Base-by-base conservation (phyloP, 1,139 yeast species). In the Magnusiomyces fungicola region DNA sequence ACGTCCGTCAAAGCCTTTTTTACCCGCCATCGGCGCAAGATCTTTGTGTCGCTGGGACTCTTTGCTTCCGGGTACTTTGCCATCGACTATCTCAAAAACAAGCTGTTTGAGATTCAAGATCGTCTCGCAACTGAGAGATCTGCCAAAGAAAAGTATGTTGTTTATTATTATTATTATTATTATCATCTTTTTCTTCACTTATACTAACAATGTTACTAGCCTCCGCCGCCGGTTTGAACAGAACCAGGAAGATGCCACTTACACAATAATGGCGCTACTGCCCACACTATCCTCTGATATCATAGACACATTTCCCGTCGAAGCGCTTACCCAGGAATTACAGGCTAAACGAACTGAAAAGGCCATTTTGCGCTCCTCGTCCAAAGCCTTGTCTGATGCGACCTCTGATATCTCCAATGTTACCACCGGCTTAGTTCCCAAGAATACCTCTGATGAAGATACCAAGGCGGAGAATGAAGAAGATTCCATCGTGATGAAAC, bases 221-320 rank as follows among this genome's bases (percentile, higher is more conserved):
- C 60, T 71, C 43, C 69, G 70, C 46, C 61, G 72, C 18, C 70
- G 96, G 54, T 92, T 89, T 62, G 80, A 84, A 49, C 97, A 89
- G 69, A 92, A 96, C 21, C 97, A 90, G 62, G 83, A 83, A 59
- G 97, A 92, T 68, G 87, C 96, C 46, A 76, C 86, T 50, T 81
- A 81, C 67, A 90, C 97, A 0, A 79, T 90, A 52, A 73, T 86
- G 63, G 92, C 95, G 9, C 74, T 92, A 56, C 71, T 88, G 49
- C 96, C 96, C 0, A 87, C 87, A 16, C 71, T 90, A 51, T 75
- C 83, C 3, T 73, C 75, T 22, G 88, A 86, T 24, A 75, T 87
- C 7, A 67, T 81, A 53, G 80, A 76, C 27, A 72, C 73, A 50
- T 72, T 83, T 54, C 84, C 87, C 7, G 90, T 85, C 25, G 96